These are phyloP conservation scores for Zymoseptoria pseudotritici DNA, from an alignment of 2,329 filamentous ascomycete species.

Conservation along the genomic window DNA sequence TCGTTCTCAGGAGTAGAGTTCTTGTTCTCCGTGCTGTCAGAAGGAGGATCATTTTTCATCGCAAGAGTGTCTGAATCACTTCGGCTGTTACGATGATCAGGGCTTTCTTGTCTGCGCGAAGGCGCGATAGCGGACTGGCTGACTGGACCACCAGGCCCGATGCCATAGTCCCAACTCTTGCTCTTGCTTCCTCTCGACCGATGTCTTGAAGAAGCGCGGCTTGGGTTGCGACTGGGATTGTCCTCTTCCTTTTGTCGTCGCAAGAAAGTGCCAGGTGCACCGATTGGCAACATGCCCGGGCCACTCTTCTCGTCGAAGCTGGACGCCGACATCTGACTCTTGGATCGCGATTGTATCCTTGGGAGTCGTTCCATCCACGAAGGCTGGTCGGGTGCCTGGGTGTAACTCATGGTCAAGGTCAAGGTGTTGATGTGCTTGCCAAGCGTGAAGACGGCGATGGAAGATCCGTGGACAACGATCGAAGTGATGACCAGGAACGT, in stretches of 20 bases:
- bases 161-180: slow-evolving; percentile 60
- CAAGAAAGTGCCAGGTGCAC: slow-evolving; percentile 67
- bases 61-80: slow-evolving; percentile 39
- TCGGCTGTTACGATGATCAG: slow-evolving; percentile 31
- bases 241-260: slow-evolving; percentile 74
- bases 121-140: slow-evolving; percentile 85
- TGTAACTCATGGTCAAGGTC: slow-evolving; percentile 93
- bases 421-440: slow-evolving; percentile 98
- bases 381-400: slow-evolving; percentile 76
- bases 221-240: slow-evolving; percentile 50
- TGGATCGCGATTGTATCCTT: slow-evolving; percentile 72
- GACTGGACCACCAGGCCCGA: slow-evolving; percentile 77
- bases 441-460: slow-evolving; percentile 92
- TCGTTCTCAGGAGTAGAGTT: slow-evolving; percentile 11
- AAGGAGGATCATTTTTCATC: slow-evolving; percentile 28
- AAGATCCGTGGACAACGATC: slow-evolving; percentile 95
- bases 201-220: slow-evolving; percentile 60
- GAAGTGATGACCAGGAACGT: slow-evolving; percentile 91
- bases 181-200: slow-evolving; percentile 51
- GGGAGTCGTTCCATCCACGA: slow-evolving; percentile 94
- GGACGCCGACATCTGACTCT: slow-evolving; percentile 65
- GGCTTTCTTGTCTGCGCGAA: slow-evolving; percentile 28
- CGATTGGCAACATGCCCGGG: slow-evolving; percentile 64
- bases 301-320: slow-evolving; percentile 47
- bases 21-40: slow-evolving; percentile 12